phyloP scores from a whole-genome alignment of 768 basidiomycete genomes.

The Lactarius deliciosus region DNA sequence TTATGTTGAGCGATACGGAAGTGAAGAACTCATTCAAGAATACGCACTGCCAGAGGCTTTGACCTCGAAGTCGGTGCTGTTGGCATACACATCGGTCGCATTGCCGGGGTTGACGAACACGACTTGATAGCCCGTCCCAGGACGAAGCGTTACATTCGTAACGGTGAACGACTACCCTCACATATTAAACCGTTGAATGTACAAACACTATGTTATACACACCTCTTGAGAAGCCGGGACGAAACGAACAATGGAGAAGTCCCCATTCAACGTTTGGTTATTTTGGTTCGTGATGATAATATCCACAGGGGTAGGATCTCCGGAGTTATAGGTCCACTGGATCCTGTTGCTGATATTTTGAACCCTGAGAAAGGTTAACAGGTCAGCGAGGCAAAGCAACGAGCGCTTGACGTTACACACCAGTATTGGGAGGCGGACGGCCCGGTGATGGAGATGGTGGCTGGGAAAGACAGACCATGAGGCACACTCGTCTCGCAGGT shows the following conservation, averaged over 20 bases:
- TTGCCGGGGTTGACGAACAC: slow-evolving; percentile 40
- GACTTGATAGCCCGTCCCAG: slow-evolving; percentile 37
- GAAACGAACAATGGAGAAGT: slow-evolving; percentile 38
- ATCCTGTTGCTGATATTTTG: slow-evolving; percentile 39
- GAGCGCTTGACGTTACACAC: slow-evolving; percentile 27
- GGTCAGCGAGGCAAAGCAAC: background rate
- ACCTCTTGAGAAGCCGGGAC: slow-evolving; percentile 37
- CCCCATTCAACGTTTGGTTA: slow-evolving; percentile 38
- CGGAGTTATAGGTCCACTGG: slow-evolving; percentile 36
- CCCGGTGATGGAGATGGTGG: slow-evolving; percentile 35
- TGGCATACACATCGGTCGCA: slow-evolving; percentile 36
- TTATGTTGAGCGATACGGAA: background rate
- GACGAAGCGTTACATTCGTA: slow-evolving; percentile 40
- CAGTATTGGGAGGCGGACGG: slow-evolving; percentile 37
- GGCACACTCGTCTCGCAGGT: background rate
- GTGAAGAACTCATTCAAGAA: background rate
- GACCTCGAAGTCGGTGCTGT: slow-evolving; percentile 38
- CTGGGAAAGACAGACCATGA: slow-evolving; percentile 24
- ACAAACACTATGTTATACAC: slow-evolving; percentile 3
- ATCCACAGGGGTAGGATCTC: slow-evolving; percentile 38
- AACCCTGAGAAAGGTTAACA: slow-evolving; percentile 34
- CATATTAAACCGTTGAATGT: slow-evolving; percentile 28
- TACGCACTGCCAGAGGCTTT: slow-evolving; percentile 41
- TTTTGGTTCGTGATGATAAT: slow-evolving; percentile 38
- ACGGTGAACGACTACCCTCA: slow-evolving; percentile 29